Percentiles rank a stretch among this genome's conserved stretches.
These are phyloP conservation scores for Diaporthe australafricana DNA, from an alignment of 2,329 filamentous ascomycete genomes.

Conservation along the genomic window DNA sequence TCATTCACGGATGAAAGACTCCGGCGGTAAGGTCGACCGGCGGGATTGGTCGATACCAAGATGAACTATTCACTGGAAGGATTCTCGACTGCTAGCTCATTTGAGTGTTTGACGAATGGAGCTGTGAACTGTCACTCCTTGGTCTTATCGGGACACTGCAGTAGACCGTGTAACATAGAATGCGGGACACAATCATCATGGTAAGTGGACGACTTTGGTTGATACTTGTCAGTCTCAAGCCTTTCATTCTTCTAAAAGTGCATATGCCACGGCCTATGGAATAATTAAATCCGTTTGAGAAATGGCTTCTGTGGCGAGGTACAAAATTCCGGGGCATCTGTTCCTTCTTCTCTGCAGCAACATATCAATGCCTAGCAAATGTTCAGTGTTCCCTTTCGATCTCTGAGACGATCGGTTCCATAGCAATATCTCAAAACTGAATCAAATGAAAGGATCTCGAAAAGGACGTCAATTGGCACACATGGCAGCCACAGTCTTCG, in stretches of 20 bases:
- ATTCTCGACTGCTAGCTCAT: slow-evolving; percentile 1
- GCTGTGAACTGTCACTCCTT: neutral
- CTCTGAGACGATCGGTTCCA: no score
- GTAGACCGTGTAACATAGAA: slow-evolving; percentile 1
- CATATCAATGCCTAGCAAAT: no score
- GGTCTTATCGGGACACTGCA: slow-evolving; percentile 1
- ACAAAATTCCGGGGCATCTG: neutral
- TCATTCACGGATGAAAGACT: neutral
- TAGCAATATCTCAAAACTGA: no score
- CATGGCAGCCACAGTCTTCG: neutral
- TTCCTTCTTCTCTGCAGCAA: neutral
- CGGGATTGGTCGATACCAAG: slow-evolving; percentile 12
- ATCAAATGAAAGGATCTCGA: no score
- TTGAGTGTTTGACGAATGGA: neutral
- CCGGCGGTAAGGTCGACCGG: neutral
- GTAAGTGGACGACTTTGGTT: neutral
- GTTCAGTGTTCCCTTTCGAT: rapidly evolving
- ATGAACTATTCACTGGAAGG: neutral
- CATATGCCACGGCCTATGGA: neutral
- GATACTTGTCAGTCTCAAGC: neutral
- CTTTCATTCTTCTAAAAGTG: neutral
- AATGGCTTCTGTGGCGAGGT: neutral
- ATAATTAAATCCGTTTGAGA: neutral
- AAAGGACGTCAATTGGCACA: no score
- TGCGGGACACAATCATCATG: neutral